A percentile compares a stretch with the other conserved stretches of the same genome.
phyloP scores from a whole-genome alignment of 805 yeast species.

The Yarrowia osloensis region DNA sequence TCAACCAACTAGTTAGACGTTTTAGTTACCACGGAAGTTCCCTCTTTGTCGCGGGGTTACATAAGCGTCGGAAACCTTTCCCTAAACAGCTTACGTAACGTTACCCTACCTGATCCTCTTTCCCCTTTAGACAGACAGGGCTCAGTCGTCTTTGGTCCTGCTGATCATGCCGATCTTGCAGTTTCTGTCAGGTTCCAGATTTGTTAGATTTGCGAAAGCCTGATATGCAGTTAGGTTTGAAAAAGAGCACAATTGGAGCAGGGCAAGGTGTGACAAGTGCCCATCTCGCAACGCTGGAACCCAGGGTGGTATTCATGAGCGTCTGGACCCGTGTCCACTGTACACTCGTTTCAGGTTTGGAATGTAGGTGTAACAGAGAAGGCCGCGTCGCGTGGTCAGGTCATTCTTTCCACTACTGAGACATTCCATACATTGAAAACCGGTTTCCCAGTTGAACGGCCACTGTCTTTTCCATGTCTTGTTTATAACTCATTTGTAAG shows the following conservation, averaged over 20 bases:
- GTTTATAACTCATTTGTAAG: not conserved
- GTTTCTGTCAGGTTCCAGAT: constrained; percentile 26
- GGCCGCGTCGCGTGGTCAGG: not conserved
- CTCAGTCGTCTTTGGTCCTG: constrained; percentile 10
- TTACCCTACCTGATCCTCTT: not conserved
- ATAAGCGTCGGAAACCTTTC: not conserved
- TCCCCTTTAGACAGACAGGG: not conserved
- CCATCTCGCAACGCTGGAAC: not conserved
- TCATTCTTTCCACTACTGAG: not conserved
- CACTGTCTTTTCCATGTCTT: not conserved
- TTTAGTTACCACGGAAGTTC: too few species aligned
- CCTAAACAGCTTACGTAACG: not conserved
- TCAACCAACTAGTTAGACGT: too few species aligned
- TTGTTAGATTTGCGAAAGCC: constrained; percentile 26
- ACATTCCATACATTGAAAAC: constrained; percentile 17
- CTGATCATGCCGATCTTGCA: constrained; percentile 26
- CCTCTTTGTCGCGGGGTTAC: not conserved
- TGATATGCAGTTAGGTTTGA: constrained; percentile 3
- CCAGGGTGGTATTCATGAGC: not conserved
- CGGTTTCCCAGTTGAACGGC: not conserved
- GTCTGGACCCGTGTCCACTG: not conserved
- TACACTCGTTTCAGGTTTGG: not conserved
- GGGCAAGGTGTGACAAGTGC: not conserved
- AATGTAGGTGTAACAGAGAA: not conserved
- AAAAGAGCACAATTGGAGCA: constrained; percentile 3